phyloP scores from a whole-genome alignment of 2,329 filamentous ascomycete genomes.

The Aquanectria penicillioides region DNA sequence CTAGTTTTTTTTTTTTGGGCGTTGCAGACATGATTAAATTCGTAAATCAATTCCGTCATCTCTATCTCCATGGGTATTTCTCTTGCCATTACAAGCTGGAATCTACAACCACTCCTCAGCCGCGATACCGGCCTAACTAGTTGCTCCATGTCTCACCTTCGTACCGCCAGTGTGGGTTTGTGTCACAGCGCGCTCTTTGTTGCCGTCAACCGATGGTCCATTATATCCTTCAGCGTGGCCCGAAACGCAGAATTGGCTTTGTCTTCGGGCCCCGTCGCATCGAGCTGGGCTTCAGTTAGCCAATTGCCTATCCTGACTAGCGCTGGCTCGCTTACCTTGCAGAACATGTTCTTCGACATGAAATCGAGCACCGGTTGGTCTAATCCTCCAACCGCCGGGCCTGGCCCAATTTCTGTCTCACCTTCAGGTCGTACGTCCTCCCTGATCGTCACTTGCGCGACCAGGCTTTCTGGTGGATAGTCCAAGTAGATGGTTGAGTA shows the following conservation, averaged over 20 bases:
- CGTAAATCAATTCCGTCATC: neutral
- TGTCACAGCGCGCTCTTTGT: no score
- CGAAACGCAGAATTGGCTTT: neutral
- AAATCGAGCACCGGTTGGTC: constrained; percentile 14
- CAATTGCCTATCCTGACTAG: neutral
- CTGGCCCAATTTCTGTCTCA: neutral
- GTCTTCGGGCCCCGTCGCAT: neutral
- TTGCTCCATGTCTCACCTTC: no score
- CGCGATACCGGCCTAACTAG: no score
- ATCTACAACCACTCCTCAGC: no score
- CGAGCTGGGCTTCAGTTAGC: neutral
- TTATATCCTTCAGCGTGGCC: constrained; percentile 1
- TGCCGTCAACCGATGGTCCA: neutral
- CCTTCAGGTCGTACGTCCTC: neutral
- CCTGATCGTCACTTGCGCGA: constrained; percentile 3
- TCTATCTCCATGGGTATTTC: neutral
- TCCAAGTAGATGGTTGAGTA: constrained; percentile 23
- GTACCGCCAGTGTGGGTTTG: no score
- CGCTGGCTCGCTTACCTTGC: neutral
- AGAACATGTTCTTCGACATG: constrained; percentile 15
- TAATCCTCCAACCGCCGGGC: neutral
- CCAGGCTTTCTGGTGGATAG: constrained; percentile 2
- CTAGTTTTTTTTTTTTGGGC: no score
- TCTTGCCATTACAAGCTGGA: neutral
- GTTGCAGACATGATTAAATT: no score